These are phyloP conservation scores for Botryobasidium botryosum DNA, from an alignment of 768 basidiomycete species.

Conservation along the genomic window DNA sequence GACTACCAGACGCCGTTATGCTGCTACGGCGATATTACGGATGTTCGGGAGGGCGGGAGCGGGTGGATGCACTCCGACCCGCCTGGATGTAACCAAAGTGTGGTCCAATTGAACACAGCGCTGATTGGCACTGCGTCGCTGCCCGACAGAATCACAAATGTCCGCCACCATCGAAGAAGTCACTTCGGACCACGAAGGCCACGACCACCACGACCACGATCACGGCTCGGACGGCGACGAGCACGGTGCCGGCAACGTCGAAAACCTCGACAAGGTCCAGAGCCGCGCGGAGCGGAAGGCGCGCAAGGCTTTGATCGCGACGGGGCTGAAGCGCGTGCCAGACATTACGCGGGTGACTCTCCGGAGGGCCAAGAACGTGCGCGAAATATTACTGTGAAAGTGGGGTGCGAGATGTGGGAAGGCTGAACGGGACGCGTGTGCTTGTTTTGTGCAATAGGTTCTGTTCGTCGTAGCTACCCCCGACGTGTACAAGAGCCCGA, in stretches of 20 bases:
- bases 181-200: conserved; percentile 45
- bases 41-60: too few relatives aligned
- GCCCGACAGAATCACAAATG: conserved; percentile 9
- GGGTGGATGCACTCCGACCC: too few relatives aligned
- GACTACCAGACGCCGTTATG: too few relatives aligned
- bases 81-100: too few relatives aligned
- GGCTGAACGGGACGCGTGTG: too few relatives aligned
- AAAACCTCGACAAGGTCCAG: conserved; percentile 83
- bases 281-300: conserved; percentile 91
- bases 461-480: conserved; percentile 86
- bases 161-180: conserved; percentile 67
- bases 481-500: conserved; percentile 95
- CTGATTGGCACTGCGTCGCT: too few relatives aligned
- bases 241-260: conserved; percentile 70
- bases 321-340: conserved; percentile 85
- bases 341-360: conserved; percentile 91
- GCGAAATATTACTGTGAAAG: conserved; percentile 14
- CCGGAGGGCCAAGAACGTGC: conserved; percentile 82
- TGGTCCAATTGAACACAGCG: too few relatives aligned
- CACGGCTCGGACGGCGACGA: conserved; percentile 31
- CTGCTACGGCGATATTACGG: too few relatives aligned
- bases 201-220: conserved; percentile 33
- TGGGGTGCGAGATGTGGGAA: background rate
- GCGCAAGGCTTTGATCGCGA: conserved; percentile 75
- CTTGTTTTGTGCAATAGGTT: conserved; percentile 34